Base-by-base conservation (phyloP, 768 basidiomycete genomes). In the Boletus coccyginus region DNA sequence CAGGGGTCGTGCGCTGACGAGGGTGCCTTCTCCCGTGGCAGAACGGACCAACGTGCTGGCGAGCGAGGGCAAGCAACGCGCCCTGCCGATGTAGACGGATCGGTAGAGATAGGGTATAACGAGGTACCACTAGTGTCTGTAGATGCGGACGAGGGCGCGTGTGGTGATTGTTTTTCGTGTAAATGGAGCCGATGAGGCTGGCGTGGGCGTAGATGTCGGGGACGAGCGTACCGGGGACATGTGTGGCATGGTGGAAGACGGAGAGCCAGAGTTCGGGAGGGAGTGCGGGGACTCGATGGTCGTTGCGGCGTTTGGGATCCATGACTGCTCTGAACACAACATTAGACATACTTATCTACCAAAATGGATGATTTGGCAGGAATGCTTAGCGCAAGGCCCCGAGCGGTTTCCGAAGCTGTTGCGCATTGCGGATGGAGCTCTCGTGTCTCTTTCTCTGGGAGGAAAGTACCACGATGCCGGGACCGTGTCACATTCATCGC, bases 121-220 rank as follows among this genome's bases (percentile, higher is more conserved):
- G 32, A 72, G 49, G 42, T 66, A 53, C 60, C 62, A 67, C 69
- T 70, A 70, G 47, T 55, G 62, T 46, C 45, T 70, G 57, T 65
- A 72, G 38, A 70, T 68, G 8, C 64, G 62, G 2, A 72, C 70
- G 31, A 70, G 57, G 38, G 59, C 51, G 9, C 62, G 60, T 31
- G 67, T 66, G 21, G 68, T 72, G 44, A 70, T 5, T n/a, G n/a
- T n/a, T n/a, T n/a, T 19, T 61, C 24, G 48, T 50, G 47, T 56
- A 53, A 8, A 47, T 11, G 11, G 35, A 38, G 1, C 67, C 65
- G 19, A 61, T 24, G 19, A 48, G 29, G 43, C 24, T 53, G n/a
- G 55, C 59, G 8, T 62, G 24, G 36, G 39, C 50, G 11, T 69
- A 70, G 12, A 70, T 57, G 1, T 68, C 69, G 3, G 69, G 69